phyloP scores from a whole-genome alignment of 768 basidiomycete species.

The Lactarius psammicola region DNA sequence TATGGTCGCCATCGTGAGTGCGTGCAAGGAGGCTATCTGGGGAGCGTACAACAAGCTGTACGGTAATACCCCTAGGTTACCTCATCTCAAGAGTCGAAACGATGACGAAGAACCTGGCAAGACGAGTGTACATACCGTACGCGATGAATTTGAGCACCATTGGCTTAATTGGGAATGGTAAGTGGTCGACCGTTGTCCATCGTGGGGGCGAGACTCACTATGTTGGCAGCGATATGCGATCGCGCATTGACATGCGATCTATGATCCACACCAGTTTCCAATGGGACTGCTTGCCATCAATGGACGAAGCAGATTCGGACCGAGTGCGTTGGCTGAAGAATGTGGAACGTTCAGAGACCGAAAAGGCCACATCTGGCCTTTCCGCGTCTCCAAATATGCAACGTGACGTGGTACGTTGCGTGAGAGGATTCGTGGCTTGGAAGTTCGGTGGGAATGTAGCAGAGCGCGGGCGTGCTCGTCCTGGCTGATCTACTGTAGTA shows the following conservation, averaged over 20 bases:
- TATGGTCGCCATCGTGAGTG: conserved; percentile 52
- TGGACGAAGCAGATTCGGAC: conserved; percentile 39
- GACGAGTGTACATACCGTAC: conserved; percentile 36
- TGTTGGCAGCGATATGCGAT: conserved; percentile 64
- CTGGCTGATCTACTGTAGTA: not conserved
- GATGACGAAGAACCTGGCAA: conserved; percentile 12
- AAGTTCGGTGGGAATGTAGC: conserved; percentile 11
- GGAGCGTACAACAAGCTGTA: conserved; percentile 54
- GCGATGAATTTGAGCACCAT: conserved; percentile 61
- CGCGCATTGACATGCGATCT: conserved; percentile 62
- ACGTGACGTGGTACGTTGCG: conserved; percentile 23
- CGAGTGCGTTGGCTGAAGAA: conserved; percentile 52
- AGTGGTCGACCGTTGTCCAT: conserved; percentile 8
- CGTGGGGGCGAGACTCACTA: not conserved
- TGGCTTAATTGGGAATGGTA: conserved; percentile 74
- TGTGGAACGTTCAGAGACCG: conserved; percentile 2
- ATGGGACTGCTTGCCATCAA: conserved; percentile 51
- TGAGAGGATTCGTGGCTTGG: conserved; percentile 30
- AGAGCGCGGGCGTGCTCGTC: not conserved
- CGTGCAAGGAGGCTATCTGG: conserved; percentile 72
- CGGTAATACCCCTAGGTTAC: conserved; percentile 36
- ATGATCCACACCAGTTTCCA: conserved; percentile 45
- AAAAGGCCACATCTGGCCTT: not conserved
- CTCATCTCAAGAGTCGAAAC: conserved; percentile 34
- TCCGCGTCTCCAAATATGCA: not conserved